Conservation (phyloP, 2,329 filamentous ascomycete genomes). For the Emmonsiellopsis sp. region DNA sequence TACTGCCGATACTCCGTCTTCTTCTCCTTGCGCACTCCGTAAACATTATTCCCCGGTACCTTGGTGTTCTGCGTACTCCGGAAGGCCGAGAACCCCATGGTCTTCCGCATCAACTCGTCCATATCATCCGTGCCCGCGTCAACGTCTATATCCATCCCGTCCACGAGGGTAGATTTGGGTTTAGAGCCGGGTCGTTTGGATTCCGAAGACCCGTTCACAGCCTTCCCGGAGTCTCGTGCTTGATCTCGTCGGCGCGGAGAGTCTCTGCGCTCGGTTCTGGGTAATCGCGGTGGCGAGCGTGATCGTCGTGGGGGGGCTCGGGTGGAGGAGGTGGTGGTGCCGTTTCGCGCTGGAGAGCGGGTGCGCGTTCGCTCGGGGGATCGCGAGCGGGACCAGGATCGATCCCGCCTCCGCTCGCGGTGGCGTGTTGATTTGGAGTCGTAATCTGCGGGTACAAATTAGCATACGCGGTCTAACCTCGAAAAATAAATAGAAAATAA, state of each 20-base stretch:
- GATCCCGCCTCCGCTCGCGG: slow-evolving; percentile 21
- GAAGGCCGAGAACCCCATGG: slow-evolving; percentile 88
- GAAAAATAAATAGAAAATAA: slow-evolving; percentile 2
- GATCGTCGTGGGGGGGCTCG: neutral
- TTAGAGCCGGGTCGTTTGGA: slow-evolving; percentile 16
- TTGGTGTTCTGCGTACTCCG: slow-evolving; percentile 82
- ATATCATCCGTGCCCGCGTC: slow-evolving; percentile 41
- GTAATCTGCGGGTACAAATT: slow-evolving; percentile 3
- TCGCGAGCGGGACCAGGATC: slow-evolving; percentile 22
- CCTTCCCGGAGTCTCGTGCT: slow-evolving; percentile 16
- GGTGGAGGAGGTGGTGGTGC: slow-evolving; percentile 11
- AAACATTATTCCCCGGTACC: slow-evolving; percentile 76
- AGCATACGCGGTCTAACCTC: neutral
- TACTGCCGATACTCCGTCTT: slow-evolving; percentile 94
- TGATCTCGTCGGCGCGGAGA: slow-evolving; percentile 19
- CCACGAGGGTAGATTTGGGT: slow-evolving; percentile 18
- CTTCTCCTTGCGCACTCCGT: slow-evolving; percentile 81
- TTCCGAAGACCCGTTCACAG: slow-evolving; percentile 18
- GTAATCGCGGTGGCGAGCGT: slow-evolving; percentile 17
- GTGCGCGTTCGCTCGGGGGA: slow-evolving; percentile 14
- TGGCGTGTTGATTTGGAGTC: slow-evolving; percentile 24
- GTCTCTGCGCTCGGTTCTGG: neutral
- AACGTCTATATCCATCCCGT: slow-evolving; percentile 17
- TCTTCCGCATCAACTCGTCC: slow-evolving; percentile 68
- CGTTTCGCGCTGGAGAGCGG: slow-evolving; percentile 24